These are phyloP conservation scores for Discostella stelligeroides DNA, from an alignment of 108 stramenopile genomes.

Conservation along the genomic window DNA sequence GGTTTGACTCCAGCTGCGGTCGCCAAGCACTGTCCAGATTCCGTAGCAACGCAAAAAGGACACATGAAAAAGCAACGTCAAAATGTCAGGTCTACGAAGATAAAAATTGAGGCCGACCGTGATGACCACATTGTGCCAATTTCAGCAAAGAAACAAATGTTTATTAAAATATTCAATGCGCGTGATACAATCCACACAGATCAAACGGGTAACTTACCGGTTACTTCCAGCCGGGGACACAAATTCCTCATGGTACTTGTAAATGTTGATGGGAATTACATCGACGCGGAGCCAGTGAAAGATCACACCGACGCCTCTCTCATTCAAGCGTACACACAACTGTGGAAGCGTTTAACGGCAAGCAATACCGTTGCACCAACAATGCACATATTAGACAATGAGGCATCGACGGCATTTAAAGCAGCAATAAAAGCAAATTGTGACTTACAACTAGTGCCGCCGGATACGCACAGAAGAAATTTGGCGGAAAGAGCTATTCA, in stretches of 20 bases:
- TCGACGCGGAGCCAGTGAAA: not conserved
- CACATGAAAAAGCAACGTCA: not conserved
- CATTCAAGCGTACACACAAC: not conserved
- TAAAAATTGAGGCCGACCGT: too few relatives aligned
- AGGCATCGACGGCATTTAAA: not conserved
- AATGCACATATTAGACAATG: too few relatives aligned
- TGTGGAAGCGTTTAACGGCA: not conserved
- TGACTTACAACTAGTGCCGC: slow-evolving; percentile 37
- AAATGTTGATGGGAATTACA: not conserved
- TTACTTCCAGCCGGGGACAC: too few relatives aligned
- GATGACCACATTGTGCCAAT: too few relatives aligned
- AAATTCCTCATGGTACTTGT: not conserved
- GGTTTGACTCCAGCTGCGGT: not conserved
- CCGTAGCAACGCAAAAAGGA: too few relatives aligned
- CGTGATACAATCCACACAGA: not conserved
- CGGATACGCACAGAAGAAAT: slow-evolving; percentile 47
- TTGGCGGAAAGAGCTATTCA: slow-evolving; percentile 54
- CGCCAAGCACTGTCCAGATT: not conserved
- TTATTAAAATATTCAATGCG: not conserved
- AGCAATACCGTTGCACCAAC: too few relatives aligned
- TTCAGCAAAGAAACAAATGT: not conserved
- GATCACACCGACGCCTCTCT: too few relatives aligned
- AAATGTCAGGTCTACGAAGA: not conserved
- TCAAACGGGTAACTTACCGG: not conserved
- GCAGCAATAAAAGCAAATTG: not conserved